Percentiles rank a stretch among this genome's conserved stretches.
These are phyloP conservation scores for Rhynchospora pubera DNA, from an alignment of 176 grass and related monocot species.

Conservation along the genomic window DNA sequence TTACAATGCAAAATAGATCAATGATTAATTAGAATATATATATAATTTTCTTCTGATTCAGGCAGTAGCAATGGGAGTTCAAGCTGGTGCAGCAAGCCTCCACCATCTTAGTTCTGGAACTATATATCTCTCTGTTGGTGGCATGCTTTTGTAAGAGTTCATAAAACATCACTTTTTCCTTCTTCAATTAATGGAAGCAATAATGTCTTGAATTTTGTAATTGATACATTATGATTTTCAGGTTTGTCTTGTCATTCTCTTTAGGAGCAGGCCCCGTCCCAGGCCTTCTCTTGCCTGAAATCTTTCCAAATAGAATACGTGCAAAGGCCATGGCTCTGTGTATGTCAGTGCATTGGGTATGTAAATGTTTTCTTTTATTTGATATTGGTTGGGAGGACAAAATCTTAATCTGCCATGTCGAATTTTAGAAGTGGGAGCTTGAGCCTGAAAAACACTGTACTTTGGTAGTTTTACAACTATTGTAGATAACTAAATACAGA, in stretches of 20 bases:
- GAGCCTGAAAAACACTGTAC: background rate
- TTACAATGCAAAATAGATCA: background rate
- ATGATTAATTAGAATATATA: background rate
- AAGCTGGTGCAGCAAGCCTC: constrained; percentile 65
- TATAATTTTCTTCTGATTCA: constrained; percentile 33
- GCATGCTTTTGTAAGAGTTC: constrained; percentile 75
- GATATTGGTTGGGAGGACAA: background rate
- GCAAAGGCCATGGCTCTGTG: constrained; percentile 94
- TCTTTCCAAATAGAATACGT: constrained; percentile 96
- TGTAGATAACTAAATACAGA: background rate
- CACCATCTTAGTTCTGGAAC: constrained; percentile 58
- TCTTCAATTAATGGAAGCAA: background rate
- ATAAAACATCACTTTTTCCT: constrained; percentile 14
- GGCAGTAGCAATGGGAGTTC: constrained; percentile 88
- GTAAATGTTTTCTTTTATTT: constrained; percentile 7
- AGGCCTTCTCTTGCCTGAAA: constrained; percentile 96
- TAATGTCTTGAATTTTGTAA: background rate
- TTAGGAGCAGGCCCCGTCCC: constrained; percentile 95
- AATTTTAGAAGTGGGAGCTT: background rate
- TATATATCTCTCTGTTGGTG: constrained; percentile 85
- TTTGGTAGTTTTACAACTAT: background rate
- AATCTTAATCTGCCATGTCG: background rate
- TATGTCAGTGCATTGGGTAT: constrained; percentile 98
- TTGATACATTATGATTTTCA: constrained; percentile 31
- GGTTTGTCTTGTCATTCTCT: constrained; percentile 95